A percentile compares a stretch with the other conserved stretches of the same genome.
phyloP scores from a whole-genome alignment of 2,329 filamentous ascomycete species.

The Trichoderma brevicompactum region DNA sequence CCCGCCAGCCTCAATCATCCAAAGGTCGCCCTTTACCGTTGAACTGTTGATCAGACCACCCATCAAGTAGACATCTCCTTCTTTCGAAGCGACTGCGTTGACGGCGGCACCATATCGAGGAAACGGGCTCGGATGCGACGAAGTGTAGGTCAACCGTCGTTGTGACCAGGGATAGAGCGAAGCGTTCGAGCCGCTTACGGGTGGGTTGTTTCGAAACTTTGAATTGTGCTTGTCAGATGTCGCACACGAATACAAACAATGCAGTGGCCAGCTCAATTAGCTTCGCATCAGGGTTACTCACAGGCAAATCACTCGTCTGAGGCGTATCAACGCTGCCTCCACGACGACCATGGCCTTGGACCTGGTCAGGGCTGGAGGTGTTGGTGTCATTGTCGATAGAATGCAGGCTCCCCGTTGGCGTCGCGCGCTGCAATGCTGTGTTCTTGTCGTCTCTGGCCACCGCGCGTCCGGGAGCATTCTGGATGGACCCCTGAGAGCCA shows the following conservation, averaged over 20 bases:
- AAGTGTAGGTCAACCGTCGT: conserved; percentile 81
- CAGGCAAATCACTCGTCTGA: conserved; percentile 46
- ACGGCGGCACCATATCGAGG: conserved; percentile 96
- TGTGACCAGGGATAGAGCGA: conserved; percentile 97
- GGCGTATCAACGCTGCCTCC: conserved; percentile 55
- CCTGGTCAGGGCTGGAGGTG: conserved; percentile 67
- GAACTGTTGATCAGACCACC: conserved; percentile 93
- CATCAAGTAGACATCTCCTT: conserved; percentile 98
- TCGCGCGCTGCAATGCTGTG: conserved; percentile 60
- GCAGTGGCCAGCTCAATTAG: conserved; percentile 6
- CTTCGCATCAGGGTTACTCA: conserved; percentile 40
- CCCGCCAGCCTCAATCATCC: conserved; percentile 92
- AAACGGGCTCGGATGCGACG: conserved; percentile 82
- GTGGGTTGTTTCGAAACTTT: conserved; percentile 41
- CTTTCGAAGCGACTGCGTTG: conserved; percentile 89
- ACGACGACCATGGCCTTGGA: conserved; percentile 56
- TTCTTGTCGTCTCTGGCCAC: conserved; percentile 58
- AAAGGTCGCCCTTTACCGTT: conserved; percentile 94
- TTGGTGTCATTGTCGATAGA: conserved; percentile 66
- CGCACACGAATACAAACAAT: conserved; percentile 1
- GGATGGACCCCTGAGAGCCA: conserved; percentile 54
- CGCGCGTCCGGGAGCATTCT: conserved; percentile 52
- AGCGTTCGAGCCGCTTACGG: conserved; percentile 63
- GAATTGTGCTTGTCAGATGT: conserved; percentile 20
- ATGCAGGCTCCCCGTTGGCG: conserved; percentile 77